These are phyloP conservation scores for Pythium dissotocum DNA, from an alignment of 352 stramenopile species.

Conservation along the genomic window DNA sequence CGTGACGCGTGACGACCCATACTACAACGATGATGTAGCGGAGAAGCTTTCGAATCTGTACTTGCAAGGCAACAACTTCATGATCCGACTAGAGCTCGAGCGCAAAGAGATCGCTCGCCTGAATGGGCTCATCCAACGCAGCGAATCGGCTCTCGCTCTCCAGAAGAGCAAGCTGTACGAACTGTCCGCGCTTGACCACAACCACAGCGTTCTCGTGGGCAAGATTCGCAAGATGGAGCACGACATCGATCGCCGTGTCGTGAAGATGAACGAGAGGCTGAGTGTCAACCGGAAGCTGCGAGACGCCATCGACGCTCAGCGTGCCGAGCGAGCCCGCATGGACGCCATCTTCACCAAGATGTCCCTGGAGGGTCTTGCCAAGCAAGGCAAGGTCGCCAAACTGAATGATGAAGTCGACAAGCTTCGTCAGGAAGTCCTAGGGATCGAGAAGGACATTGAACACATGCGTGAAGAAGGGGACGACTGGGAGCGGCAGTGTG, in stretches of 20 bases:
- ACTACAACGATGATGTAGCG: slow-evolving; percentile 70
- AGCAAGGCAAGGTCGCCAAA: slow-evolving; percentile 51
- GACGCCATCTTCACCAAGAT: slow-evolving; percentile 80
- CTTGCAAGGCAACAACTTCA: slow-evolving; percentile 79
- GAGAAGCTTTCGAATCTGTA: slow-evolving; percentile 82
- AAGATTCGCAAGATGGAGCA: slow-evolving; percentile 81
- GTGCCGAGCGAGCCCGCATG: slow-evolving; percentile 68
- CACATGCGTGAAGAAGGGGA: slow-evolving; percentile 55
- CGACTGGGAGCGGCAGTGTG: slow-evolving; percentile 62
- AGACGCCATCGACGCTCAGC: slow-evolving; percentile 64
- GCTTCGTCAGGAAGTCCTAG: slow-evolving; percentile 50
- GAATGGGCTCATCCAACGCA: slow-evolving; percentile 68
- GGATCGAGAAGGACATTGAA: slow-evolving; percentile 62
- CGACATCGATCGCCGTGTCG: slow-evolving; percentile 77
- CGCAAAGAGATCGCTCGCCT: slow-evolving; percentile 68
- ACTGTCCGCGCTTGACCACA: slow-evolving; percentile 67
- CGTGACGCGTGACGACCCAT: slow-evolving; percentile 65
- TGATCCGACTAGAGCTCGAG: slow-evolving; percentile 76
- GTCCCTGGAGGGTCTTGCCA: slow-evolving; percentile 54
- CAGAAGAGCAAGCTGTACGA: slow-evolving; percentile 81
- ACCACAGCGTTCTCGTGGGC: slow-evolving; percentile 57
- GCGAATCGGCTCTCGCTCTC: slow-evolving; percentile 54
- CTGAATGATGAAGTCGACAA: slow-evolving; percentile 55
- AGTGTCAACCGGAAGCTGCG: slow-evolving; percentile 65
- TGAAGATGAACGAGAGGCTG: slow-evolving; percentile 85